These are phyloP conservation scores for Sclerotinia minor DNA, from an alignment of 2,329 filamentous ascomycete genomes.

Conservation along the genomic window DNA sequence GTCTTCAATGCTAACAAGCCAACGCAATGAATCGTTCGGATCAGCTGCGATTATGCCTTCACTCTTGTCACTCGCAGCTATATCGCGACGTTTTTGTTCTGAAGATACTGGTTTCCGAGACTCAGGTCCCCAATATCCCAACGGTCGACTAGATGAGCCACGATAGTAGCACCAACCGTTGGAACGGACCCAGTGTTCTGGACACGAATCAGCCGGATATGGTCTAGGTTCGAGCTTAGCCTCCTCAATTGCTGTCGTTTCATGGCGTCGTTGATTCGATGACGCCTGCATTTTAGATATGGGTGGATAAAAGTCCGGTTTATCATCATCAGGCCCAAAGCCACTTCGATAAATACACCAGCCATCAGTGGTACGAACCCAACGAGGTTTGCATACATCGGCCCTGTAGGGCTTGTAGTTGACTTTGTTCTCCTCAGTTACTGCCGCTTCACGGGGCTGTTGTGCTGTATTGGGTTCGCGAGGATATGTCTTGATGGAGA, in stretches of 20 bases:
- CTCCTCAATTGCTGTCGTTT: background rate
- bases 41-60: background rate
- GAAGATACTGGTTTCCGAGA: background rate
- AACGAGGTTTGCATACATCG: background rate
- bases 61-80: background rate
- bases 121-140: conserved; percentile 1
- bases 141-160: background rate
- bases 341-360: conserved; percentile 4
- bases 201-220: background rate
- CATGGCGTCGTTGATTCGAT: background rate
- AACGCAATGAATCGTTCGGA: background rate
- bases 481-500: background rate
- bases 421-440: background rate
- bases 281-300: background rate
- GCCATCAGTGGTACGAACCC: background rate
- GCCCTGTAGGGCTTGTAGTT: background rate
- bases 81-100: background rate
- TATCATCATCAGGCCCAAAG: background rate
- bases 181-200: background rate
- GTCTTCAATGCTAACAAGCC: background rate
- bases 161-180: conserved; percentile 7
- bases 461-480: background rate
- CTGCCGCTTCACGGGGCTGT: background rate
- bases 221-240: background rate
- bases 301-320: background rate